These are phyloP conservation scores for Aspergillus niger DNA, from an alignment of 2,329 filamentous ascomycete species.

Conservation along the genomic window DNA sequence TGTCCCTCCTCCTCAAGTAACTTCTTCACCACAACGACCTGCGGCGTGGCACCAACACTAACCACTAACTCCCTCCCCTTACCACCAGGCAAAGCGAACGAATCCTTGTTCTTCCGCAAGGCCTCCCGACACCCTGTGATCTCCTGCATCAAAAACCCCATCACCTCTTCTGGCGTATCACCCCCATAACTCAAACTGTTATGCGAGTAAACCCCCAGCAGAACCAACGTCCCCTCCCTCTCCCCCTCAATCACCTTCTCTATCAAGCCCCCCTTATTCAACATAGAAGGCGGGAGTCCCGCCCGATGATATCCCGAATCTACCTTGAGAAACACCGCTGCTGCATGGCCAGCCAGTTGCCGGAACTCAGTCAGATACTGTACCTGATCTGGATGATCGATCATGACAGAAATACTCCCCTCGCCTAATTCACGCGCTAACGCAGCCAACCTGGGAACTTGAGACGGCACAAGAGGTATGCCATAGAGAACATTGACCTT, in stretches of 20 bases:
- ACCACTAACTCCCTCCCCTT: conserved; percentile 51
- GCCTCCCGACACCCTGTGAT: conserved; percentile 51
- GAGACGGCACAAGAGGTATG: conserved; percentile 66
- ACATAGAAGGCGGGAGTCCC: conserved; percentile 60
- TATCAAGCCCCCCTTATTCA: conserved; percentile 36
- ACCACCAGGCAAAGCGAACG: conserved; percentile 11
- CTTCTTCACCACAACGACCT: conserved; percentile 67
- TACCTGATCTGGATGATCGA: conserved; percentile 69
- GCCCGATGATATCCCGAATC: conserved; percentile 73
- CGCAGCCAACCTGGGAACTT: conserved; percentile 60
- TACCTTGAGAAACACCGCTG: conserved; percentile 70
- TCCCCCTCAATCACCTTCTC: conserved; percentile 31
- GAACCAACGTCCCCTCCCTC: conserved; percentile 29
- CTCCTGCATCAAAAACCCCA: conserved; percentile 62
- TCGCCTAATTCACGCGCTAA: conserved; percentile 60
- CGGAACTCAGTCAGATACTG: conserved; percentile 50
- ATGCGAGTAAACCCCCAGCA: conserved; percentile 72
- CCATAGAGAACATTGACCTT: conserved; percentile 70
- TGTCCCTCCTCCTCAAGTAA: conserved; percentile 38
- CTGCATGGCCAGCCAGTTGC: conserved; percentile 47
- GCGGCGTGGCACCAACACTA: conserved; percentile 76
- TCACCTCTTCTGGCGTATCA: conserved; percentile 58
- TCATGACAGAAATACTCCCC: conserved; percentile 62
- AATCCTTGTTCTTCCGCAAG: conserved; percentile 23
- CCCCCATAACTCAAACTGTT: conserved; percentile 70